Evolutionary conservation across 2,329 filamentous ascomycete genomes (phyloP), one percentile per base, ranked within the genome.

Genomic region (Hawksworthiomyces lignivorus): DNA sequence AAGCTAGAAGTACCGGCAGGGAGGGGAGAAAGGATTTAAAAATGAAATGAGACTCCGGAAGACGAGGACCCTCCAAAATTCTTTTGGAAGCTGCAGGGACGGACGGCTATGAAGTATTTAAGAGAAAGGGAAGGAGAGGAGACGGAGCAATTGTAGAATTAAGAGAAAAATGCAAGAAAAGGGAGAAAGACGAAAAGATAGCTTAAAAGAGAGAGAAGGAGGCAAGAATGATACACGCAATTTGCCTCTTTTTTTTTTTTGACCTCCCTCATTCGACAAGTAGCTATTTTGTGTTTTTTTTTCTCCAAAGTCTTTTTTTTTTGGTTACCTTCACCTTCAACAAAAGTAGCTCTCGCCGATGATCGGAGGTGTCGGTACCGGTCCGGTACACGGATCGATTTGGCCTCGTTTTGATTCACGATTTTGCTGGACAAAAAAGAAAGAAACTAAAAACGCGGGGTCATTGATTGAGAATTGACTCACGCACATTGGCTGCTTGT

Each of bases 401-500:
- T 30, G 33, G 14, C 34, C 19, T 34, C 20, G 18, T 15, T 34
- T 36, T 30, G 15, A 36, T 36, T 36, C 14, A 12, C 8, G 18
- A 5, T 12, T 14, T 17, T 28, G n/a, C 11, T 36, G 21, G 12
- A 20, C 28, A 32, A 17, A 32, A 30, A 28, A 17, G 24, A 18
- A 32, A 18, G 17, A 41, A 41, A 27, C 29, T 31, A 45, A 46
- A 49, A 49, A 49, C 45, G 47, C 47, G 47, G 47, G 47, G 45
- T 45, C 44, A 35, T 39, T 29, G 45, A 45, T 47, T 49, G 30
- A 43, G 43, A 49, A 44, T 49, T 40, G 39, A 27, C 21, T 19
- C 17, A 32, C 41, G 29, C 31, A 40, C 36, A 49, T 49, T 49
- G 47, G 47, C 39, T 40, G n/a, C 19, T 39, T 17, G 36, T 21